Evolutionary conservation across 345 rosid species (phyloP), one percentile per base, ranked within the genome.

Genomic region (Murraya paniculata): DNA sequence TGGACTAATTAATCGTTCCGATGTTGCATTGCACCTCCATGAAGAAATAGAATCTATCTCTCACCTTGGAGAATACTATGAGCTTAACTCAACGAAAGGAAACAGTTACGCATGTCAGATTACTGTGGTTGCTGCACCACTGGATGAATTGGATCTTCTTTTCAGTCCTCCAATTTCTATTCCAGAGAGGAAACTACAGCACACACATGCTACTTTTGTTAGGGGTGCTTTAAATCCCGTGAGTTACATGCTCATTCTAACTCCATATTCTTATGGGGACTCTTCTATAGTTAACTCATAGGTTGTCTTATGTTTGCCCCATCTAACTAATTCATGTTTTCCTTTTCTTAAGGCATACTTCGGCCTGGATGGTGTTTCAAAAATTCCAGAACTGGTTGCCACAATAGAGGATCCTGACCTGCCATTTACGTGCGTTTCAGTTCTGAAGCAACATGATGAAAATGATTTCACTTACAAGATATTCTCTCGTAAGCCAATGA

Each of bases 191-290:
- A 85, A 90, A 71, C 78, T 96, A 60, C 98, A 96, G 85, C 98
- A 92, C 76, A 94, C 99, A 7, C 93, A 91, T 79, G 88, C 97
- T n/a, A 96, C 97, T 55, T 96, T 96, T 72, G 93, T 94, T 80
- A 91, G 95, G 75, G 99, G 99, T 45, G 85, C 91, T 76, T 75
- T 92, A 82, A 92, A 90, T 84, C 97, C 97, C 2, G 99, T 96
- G 80, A 87, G 97, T 79, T 74, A 21, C 41, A 39, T 24, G 25
- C 66, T 55, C 28, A 45, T 4, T 64, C 73, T 28, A 41, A 50
- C 79, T 79, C 45, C 39, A 60, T 45, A 35, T 30, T 75, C 36
- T 55, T 61, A 22, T n/a, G 7, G 6, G 30, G 61, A 7, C 48
- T 7, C 6, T 36, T 11, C 16, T 70, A 13, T 50, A 27, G n/a